A percentile compares a stretch with the other conserved stretches of the same genome.
Conservation (phyloP, 2,329 filamentous ascomycete genomes). For the Colletotrichum tamarilloi region DNA sequence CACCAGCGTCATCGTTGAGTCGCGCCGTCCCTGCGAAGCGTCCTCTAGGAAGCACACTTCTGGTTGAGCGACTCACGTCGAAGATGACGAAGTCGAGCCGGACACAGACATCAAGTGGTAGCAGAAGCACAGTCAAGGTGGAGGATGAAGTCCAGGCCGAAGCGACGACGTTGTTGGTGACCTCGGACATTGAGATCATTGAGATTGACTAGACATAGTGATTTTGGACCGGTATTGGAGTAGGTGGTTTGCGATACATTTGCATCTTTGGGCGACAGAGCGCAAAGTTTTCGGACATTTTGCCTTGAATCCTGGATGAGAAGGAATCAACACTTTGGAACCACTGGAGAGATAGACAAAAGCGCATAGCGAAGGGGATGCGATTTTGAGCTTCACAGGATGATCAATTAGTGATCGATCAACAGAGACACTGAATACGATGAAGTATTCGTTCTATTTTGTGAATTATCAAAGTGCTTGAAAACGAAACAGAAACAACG, state of each 20-base stretch:
- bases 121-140: not conserved
- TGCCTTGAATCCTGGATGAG: not conserved
- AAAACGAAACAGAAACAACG: not conserved
- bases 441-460: not conserved
- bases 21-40: not conserved
- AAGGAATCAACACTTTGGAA: too few species aligned
- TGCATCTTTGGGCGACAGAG: not conserved
- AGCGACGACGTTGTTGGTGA: not conserved
- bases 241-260: not conserved
- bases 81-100: constrained; percentile 6
- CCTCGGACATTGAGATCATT: not conserved
- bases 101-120: not conserved
- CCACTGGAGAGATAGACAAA: not conserved
- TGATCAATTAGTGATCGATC: not conserved
- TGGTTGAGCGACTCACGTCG: not conserved
- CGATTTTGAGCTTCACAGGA: not conserved
- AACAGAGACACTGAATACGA: too few species aligned
- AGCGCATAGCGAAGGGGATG: not conserved
- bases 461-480: not conserved
- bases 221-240: not conserved
- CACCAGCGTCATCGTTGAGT: not conserved
- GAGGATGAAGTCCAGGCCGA: not conserved
- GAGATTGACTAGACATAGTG: not conserved
- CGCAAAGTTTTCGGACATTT: not conserved
- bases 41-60: constrained; percentile 3